Conservation (phyloP, 176 grass and related monocot genomes). For the Aechmea fasciata region DNA sequence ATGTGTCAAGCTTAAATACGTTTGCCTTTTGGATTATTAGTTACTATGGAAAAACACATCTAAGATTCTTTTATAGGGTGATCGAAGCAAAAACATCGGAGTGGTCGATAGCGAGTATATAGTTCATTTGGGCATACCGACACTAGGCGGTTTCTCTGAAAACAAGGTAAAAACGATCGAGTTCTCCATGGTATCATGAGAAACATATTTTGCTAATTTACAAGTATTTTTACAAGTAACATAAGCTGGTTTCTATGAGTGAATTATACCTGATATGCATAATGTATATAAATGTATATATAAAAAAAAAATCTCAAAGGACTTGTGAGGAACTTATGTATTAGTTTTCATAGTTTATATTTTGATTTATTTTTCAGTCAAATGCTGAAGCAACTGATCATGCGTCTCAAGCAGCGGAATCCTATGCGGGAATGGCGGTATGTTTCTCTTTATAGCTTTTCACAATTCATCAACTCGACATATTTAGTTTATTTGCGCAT, state of each 20-base stretch:
- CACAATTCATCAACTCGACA: not conserved
- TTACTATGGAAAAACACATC: not conserved
- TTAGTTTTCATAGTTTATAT: not conserved
- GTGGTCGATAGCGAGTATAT: conserved; percentile 81
- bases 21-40: not conserved
- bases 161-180: conserved; percentile 17
- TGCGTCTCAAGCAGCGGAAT: not conserved
- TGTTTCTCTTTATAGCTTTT: not conserved
- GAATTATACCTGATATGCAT: not conserved
- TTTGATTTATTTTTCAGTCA: not conserved
- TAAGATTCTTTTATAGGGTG: conserved; percentile 20
- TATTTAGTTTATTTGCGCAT: not conserved
- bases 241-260: not conserved
- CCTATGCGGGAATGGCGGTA: not conserved
- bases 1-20: not conserved
- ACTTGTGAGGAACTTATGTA: not conserved
- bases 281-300: not conserved
- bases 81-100: conserved; percentile 51
- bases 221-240: not conserved
- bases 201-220: not conserved
- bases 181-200: not conserved
- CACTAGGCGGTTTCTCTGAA: conserved; percentile 45
- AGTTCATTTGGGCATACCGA: conserved; percentile 63
- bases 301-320: not conserved
- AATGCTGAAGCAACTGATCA: not conserved